phyloP scores from a whole-genome alignment of 352 stramenopile species.

The Hyaloperonospora arabidopsidis region DNA sequence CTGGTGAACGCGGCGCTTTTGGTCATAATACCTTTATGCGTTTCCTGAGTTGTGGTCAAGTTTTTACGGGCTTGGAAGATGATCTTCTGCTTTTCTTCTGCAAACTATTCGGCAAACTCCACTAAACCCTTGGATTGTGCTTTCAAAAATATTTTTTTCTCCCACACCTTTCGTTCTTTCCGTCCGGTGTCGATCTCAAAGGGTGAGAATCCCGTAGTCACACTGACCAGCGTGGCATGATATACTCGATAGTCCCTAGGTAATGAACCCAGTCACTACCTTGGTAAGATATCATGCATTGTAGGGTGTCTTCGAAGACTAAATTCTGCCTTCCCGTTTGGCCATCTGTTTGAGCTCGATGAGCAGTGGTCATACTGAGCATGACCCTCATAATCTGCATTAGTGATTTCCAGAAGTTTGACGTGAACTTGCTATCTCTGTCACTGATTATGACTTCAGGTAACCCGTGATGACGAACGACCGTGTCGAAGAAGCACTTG shows the following conservation, averaged over 20 bases:
- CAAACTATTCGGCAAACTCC: not conserved
- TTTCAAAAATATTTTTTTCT: not conserved
- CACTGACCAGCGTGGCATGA: slow-evolving; percentile 7
- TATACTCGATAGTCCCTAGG: slow-evolving; percentile 8
- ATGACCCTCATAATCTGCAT: slow-evolving; percentile 10
- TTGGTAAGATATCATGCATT: slow-evolving; percentile 1
- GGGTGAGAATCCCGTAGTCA: not conserved
- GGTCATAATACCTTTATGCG: not conserved
- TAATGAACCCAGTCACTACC: slow-evolving; percentile 4
- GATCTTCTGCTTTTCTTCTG: not conserved
- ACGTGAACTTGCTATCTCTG: slow-evolving; percentile 6
- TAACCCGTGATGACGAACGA: slow-evolving; percentile 5
- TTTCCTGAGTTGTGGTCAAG: not conserved
- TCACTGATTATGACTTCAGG: slow-evolving; percentile 3
- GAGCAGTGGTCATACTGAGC: slow-evolving; percentile 8
- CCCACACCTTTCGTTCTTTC: not conserved
- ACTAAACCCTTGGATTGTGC: not conserved
- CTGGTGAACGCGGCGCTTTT: not conserved
- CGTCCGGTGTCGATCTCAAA: not conserved
- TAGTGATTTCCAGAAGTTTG: slow-evolving; percentile 8
- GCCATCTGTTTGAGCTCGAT: slow-evolving; percentile 4
- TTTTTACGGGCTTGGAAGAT: not conserved
- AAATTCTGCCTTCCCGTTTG: slow-evolving; percentile 4
- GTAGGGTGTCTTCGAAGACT: slow-evolving; percentile 7
- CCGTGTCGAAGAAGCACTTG: slow-evolving; percentile 7